phyloP scores from a whole-genome alignment of 2,329 filamentous ascomycete genomes.

The Curvularia verruculosa region DNA sequence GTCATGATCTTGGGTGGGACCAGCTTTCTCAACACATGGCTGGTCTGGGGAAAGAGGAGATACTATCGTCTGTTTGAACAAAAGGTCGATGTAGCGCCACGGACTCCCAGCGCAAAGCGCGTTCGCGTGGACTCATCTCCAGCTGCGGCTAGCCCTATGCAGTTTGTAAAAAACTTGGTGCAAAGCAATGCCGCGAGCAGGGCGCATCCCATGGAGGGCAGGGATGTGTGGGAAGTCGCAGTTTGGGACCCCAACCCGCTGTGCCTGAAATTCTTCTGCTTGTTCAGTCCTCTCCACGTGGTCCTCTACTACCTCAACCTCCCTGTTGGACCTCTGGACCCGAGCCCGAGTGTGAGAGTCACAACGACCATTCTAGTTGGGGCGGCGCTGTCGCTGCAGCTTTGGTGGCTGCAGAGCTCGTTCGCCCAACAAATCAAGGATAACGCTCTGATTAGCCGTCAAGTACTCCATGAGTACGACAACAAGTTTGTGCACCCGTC shows the following conservation, averaged over 20 bases:
- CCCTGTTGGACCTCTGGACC: slow-evolving; percentile 75
- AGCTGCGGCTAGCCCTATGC: slow-evolving; percentile 76
- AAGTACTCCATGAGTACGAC: slow-evolving; percentile 95
- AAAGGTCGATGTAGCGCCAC: slow-evolving; percentile 74
- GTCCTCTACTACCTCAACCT: slow-evolving; percentile 88
- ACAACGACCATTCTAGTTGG: slow-evolving; percentile 82
- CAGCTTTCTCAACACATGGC: slow-evolving; percentile 77
- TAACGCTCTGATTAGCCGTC: slow-evolving; percentile 79
- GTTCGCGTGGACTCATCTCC: slow-evolving; percentile 89
- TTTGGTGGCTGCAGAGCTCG: slow-evolving; percentile 72
- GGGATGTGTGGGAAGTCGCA: slow-evolving; percentile 92
- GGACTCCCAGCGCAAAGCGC: slow-evolving; percentile 84
- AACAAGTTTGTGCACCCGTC: slow-evolving; percentile 92
- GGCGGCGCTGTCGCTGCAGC: slow-evolving; percentile 74
- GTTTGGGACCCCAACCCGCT: slow-evolving; percentile 93
- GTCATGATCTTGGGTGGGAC: slow-evolving; percentile 71
- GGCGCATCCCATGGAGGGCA: slow-evolving; percentile 78
- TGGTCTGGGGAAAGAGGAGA: slow-evolving; percentile 80
- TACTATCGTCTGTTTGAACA: slow-evolving; percentile 92
- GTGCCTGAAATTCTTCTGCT: slow-evolving; percentile 79
- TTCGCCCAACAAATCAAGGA: slow-evolving; percentile 90
- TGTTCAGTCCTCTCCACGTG: slow-evolving; percentile 94
- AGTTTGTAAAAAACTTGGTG: slow-evolving; percentile 72
- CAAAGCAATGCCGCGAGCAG: slow-evolving; percentile 76
- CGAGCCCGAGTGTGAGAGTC: slow-evolving; percentile 82